Base-by-base conservation (phyloP, 257 asterid species). In the Ilex aquifolium region DNA sequence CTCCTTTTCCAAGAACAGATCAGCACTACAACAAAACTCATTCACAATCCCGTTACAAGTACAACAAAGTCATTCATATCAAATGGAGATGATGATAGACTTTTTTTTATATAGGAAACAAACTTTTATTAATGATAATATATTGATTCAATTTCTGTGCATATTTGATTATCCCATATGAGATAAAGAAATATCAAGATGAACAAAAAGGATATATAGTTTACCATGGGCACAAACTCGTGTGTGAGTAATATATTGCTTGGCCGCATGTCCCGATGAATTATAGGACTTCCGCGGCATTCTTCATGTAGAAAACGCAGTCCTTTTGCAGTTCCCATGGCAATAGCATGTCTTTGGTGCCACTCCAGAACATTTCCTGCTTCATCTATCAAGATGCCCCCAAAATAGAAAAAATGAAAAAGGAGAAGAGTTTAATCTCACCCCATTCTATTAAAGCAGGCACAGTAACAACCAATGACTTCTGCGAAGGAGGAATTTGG, bases 231-330 rank as follows among this genome's bases (percentile, higher is more conserved):
- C 69, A 85, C 96, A 80, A 71, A 85, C 69, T 88, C 89, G 54
- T 85, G 90, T 44, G 96, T 88, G 48, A 88, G 79, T 69, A 88
- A 74, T 71, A 88, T 75, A 69, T 88, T 88, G 77, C 89, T 83
- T 17, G 96, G 96, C 71, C 96, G 77, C 79, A 78, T 72, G 69
- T 88, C 96, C 32, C 96, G 80, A 54, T 88, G 91, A 69, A 88
- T 76, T 32, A 88, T 85, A 56, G 96, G 96, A 82, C 94, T 82
- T 73, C 94, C 96, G 31, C 96, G 85, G 59, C 96, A 88, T 63
- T 88, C 96, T 67, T 88, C 96, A 69, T 88, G 96, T 29, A 88
- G 79, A 75, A 83, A 88, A 7, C 88, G 87, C 75, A 85, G 63
- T 57, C 94, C 96, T 77, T 85, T 88, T 29, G 96, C 96, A 29